Evolutionary conservation across 2,329 filamentous ascomycete genomes (phyloP).

Genomic region (Cladosporium velox): DNA sequence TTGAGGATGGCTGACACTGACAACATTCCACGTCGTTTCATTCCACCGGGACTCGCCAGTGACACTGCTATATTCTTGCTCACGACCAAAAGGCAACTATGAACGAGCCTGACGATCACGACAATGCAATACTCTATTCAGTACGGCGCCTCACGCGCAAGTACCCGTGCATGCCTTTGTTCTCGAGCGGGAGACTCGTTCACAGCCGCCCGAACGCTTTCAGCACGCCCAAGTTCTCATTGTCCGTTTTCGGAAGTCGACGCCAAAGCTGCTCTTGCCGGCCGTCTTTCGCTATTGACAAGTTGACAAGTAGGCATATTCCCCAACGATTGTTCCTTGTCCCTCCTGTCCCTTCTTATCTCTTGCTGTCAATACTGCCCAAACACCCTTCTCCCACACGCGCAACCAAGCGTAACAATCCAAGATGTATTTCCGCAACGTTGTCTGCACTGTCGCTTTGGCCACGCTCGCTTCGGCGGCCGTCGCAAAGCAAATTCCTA

Average conservation of each 20-base stretch:
- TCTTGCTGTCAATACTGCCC: not conserved
- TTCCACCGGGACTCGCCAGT: not conserved
- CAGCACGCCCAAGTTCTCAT: not conserved
- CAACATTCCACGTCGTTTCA: not conserved
- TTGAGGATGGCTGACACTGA: not conserved
- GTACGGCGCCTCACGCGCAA: not conserved
- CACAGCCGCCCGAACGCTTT: slow-evolving; percentile 14
- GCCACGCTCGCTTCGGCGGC: slow-evolving; percentile 21
- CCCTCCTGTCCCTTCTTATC: not conserved
- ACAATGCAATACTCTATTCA: not conserved
- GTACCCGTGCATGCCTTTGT: slow-evolving; percentile 3
- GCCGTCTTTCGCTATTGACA: not conserved
- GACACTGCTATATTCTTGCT: not conserved
- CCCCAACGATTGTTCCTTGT: slow-evolving; percentile 14
- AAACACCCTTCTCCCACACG: not conserved
- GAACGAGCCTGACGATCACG: not conserved
- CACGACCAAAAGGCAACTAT: not conserved
- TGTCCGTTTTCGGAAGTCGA: slow-evolving; percentile 17
- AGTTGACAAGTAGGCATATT: slow-evolving; percentile 3
- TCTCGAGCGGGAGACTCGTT: not conserved
- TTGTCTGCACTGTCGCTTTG: slow-evolving; percentile 15
- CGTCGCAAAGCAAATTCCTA: slow-evolving; percentile 19
- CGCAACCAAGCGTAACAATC: not conserved
- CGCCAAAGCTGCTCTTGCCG: not conserved
- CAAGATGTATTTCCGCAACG: slow-evolving; percentile 19